These are phyloP conservation scores for Apiospora koreana DNA, from an alignment of 2,329 filamentous ascomycete species.

Conservation along the genomic window DNA sequence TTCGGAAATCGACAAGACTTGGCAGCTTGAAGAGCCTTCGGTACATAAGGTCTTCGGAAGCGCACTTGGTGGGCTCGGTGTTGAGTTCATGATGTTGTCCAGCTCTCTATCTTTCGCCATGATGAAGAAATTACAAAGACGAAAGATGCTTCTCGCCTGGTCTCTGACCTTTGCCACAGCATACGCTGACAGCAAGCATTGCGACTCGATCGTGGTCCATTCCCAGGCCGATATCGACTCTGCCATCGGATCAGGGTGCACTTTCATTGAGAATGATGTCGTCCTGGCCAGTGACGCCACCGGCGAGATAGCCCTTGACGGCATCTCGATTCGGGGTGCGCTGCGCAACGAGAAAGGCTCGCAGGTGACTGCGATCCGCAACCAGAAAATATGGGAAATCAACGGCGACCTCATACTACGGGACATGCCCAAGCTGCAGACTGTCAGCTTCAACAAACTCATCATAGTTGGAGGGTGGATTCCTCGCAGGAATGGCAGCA, in stretches of 20 bases:
- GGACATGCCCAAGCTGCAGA: neutral
- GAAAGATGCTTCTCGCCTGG: neutral
- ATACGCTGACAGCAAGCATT: neutral
- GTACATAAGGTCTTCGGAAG: too few relatives aligned
- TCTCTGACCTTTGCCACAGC: neutral
- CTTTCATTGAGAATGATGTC: neutral
- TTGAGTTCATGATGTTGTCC: too few relatives aligned
- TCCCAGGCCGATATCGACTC: neutral
- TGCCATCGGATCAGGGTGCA: neutral
- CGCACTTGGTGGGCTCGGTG: too few relatives aligned
- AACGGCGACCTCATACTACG: neutral
- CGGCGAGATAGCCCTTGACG: neutral
- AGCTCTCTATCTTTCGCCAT: too few relatives aligned
- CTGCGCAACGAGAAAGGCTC: neutral
- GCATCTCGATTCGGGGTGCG: neutral
- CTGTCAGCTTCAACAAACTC: neutral
- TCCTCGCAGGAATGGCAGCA: too few relatives aligned
- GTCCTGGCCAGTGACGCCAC: neutral
- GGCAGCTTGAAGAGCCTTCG: too few relatives aligned
- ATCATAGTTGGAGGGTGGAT: neutral
- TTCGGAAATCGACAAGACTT: too few relatives aligned
- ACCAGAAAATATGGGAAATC: neutral
- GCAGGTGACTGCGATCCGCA: neutral
- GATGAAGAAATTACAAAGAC: neutral
- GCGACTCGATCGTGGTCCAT: neutral